These are phyloP conservation scores for Ophiocordyceps camponoti-leonardi DNA, from an alignment of 2,329 filamentous ascomycete genomes.

Conservation along the genomic window DNA sequence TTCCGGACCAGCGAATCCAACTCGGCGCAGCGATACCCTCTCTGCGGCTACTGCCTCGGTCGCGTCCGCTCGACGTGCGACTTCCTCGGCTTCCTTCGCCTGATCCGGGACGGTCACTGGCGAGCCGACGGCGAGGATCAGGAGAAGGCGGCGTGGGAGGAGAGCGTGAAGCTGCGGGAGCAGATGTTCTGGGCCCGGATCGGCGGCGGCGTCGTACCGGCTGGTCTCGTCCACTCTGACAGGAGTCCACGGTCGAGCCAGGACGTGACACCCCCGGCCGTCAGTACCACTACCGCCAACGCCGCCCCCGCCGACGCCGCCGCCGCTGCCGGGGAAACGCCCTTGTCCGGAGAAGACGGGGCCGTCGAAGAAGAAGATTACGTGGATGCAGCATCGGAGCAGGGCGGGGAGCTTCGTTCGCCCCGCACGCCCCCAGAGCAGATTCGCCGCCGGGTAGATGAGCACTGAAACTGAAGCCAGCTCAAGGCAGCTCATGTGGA, in stretches of 20 bases:
- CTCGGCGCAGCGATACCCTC: conserved; percentile 70
- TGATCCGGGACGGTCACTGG: conserved; percentile 88
- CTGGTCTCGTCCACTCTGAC: conserved; percentile 10
- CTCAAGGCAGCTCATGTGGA: too few species aligned
- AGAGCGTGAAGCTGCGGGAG: conserved; percentile 75
- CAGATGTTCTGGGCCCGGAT: conserved; percentile 96
- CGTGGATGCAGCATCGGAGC: neutral
- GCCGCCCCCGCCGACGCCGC: too few species aligned
- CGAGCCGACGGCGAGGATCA: conserved; percentile 67
- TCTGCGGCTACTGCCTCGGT: conserved; percentile 76
- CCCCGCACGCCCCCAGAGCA: neutral
- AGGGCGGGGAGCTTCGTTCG: neutral
- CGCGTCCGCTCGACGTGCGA: conserved; percentile 81
- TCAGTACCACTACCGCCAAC: neutral
- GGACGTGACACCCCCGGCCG: neutral
- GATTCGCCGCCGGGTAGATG: too few species aligned
- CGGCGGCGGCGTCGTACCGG: conserved; percentile 76
- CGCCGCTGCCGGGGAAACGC: neutral
- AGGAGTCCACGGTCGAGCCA: neutral
- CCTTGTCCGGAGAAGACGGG: neutral
- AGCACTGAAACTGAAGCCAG: too few species aligned
- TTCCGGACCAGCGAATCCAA: conserved; percentile 82
- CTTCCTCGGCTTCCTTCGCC: conserved; percentile 77
- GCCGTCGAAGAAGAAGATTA: neutral
- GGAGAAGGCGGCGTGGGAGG: conserved; percentile 83